Base-by-base conservation (phyloP, 345 rosid genomes). In the Eucalyptus curtisii region DNA sequence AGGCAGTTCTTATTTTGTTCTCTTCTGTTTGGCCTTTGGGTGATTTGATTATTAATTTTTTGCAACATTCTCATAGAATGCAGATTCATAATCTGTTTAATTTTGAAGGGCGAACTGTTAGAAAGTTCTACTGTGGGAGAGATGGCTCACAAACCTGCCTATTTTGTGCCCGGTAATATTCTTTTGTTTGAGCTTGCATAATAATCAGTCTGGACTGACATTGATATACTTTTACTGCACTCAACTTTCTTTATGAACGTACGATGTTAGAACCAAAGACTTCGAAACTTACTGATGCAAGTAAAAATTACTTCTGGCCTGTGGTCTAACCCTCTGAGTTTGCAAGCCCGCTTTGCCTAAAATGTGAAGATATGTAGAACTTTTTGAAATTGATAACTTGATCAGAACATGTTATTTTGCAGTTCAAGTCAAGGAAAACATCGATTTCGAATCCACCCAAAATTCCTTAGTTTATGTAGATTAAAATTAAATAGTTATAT, bases 71-170 rank as follows among this genome's bases (percentile, higher is more conserved):
- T 93, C 91, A 88, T 89, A 92, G 92, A 89, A 86, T 91, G 92
- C 94, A 91, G 94, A 92, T 91, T 86, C 90, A 86, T 90, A 52
- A 91, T 88, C 42, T 93, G 84, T 95, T 95, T 93, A 89, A 91
- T 97, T 97, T 95, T 96, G 94, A 97, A 98, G 99, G 99, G 99
- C 89, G 99, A 96, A 91, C 93, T 93, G 71, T 94, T 96, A 87
- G 99, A 95, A 92, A 94, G 94, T 92, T 96, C 99, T 52, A 90
- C 92, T 37, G 98, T 96, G 88, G 97, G 97, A 87, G 97, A 94
- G 88, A 95, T 96, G 99, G 99, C 99, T 92, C 99, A 98, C 89
- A 98, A 97, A 89, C 99, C 99, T 89, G 98, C 99, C 52, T 98
- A 94, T 92, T 98, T 96, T 49, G 99, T 98, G 86, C 99, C 99